Base-by-base conservation (phyloP, 257 asterid genomes). In the Solanum megistacrolobum region DNA sequence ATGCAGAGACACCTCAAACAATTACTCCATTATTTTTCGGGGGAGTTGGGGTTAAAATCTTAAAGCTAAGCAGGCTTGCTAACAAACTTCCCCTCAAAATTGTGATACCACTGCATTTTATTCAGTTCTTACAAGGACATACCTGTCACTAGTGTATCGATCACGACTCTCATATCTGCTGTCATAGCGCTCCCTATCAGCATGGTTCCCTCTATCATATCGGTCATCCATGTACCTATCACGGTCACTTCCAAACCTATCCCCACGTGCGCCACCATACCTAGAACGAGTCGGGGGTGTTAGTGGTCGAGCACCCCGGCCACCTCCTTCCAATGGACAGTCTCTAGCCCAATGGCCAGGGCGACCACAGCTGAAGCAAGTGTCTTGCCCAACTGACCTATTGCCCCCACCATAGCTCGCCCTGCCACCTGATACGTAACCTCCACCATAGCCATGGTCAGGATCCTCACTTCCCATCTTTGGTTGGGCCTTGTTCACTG, bases 261-360 rank as follows among this genome's bases (percentile, higher is more conserved):
- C 99, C 35, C 93, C 99, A 60, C 94, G 97, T 85, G 92, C 89
- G 60, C 93, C 94, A 75, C 94, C 95, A 89, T 93, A 95, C 95
- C 95, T 94, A 71, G 98, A 88, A 3, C 97, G 99, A 23, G 94
- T 93, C 38, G 95, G 95, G 79, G 98, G 95, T 16, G 98, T 90
- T 88, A 94, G 88, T 7, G 96, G 94, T 23, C 97, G 98, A 79
- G 89, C 89, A 74, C 95, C 98, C 55, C 97, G 91, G 25, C 96
- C 94, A 81, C 98, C 98, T 78, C 94, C 96, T 20, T 91, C 93
- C n/a, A 96, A 93, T 13, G 99, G 98, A 71, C 99, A 97, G 86
- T 97, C 99, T 55, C 99, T 93, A 32, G 99, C 99, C 99, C 99
- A 97, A 43, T 97, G 99, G 12, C 99, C 99, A 2, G 99, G 94